These are phyloP conservation scores for Cryptococcus jaspeensis DNA, from an alignment of 1,284 basidiomycete genomes.

Conservation along the genomic window DNA sequence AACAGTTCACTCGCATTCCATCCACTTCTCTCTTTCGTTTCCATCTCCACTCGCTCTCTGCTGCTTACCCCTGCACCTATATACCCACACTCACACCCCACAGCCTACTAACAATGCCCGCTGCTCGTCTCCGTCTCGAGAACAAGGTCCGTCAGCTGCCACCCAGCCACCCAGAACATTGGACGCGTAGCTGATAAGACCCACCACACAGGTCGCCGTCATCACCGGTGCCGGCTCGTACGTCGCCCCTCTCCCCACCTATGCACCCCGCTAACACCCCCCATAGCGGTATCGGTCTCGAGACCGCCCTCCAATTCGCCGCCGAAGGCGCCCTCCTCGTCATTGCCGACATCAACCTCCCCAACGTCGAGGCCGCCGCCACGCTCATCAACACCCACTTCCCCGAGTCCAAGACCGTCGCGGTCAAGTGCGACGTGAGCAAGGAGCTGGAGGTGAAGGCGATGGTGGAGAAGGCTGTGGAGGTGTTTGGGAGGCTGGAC, in stretches of 20 bases:
- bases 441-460: constrained; percentile 82
- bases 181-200: background rate
- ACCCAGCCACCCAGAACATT: background rate
- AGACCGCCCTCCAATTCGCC: constrained; percentile 88
- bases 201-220: constrained; percentile 40
- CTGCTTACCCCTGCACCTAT: background rate
- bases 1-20: too few species aligned
- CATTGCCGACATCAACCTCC: constrained; percentile 80
- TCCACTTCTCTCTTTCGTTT: background rate
- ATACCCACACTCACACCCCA: background rate
- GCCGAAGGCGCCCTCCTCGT: constrained; percentile 84
- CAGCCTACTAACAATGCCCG: constrained; percentile 28
- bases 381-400: constrained; percentile 64
- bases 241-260: constrained; percentile 16
- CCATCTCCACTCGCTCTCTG: background rate
- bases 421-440: constrained; percentile 79
- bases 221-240: constrained; percentile 53
- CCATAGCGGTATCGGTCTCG: constrained; percentile 77
- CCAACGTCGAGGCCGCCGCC: constrained; percentile 69
- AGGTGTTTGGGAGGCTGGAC: constrained; percentile 84
- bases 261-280: background rate
- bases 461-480: constrained; percentile 74
- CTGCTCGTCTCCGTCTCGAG: constrained; percentile 42
- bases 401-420: constrained; percentile 67
- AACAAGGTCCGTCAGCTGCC: constrained; percentile 40